Evolutionary conservation across 2,329 filamentous ascomycete genomes (phyloP), one percentile per base, ranked within the genome.

Genomic region (Talaromyces sp.): DNA sequence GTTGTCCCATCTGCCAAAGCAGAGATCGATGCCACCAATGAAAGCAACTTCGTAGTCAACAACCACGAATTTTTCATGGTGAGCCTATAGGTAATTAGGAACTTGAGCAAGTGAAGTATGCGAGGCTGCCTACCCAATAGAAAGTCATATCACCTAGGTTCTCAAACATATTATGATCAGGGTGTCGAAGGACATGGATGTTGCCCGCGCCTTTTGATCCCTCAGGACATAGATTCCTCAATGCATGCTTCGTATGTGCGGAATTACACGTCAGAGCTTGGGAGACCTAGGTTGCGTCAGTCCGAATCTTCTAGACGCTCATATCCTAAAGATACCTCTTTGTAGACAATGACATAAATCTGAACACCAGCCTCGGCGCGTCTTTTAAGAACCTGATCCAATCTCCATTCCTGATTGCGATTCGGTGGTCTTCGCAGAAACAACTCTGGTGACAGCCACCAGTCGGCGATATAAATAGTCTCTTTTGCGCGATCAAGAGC

Each of bases 41-140:
- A 98, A 98, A 14, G 93, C 95, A 70, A 94, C 79, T 16, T 88
- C 85, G 73, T 96, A 96, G 78, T 98, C 95, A 62, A 98, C 90
- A 19, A 99, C 91, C 63, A 98, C 90, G 74, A 97, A 96, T 75
- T 99, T 99, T 73, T 99, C 95, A 75, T 99, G 95, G 75, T 99
- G 95, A 0, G 95, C 95, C 78, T 77, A 54, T 52, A 57, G 4
- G 43, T 11, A 24, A 37, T 47, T 16, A 47, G 39, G 22, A 33
- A 63, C 1, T 3, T 35, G 24, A 43, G 9, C 13, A 24, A 61
- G 13, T 3, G 31, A 14, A 56, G 47, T 37, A 14, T 2, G 47
- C 4, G 24, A 43, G 10, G 14, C 33, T 13, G 16, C 74, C 58
- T 72, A 81, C 80, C 87, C 94, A 98, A 80, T 97, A 97, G 73